Evolutionary conservation across 495 filamentous ascomycete genomes (phyloP), one percentile per base, ranked within the genome.

Genomic region (Haplographium delicatum): DNA sequence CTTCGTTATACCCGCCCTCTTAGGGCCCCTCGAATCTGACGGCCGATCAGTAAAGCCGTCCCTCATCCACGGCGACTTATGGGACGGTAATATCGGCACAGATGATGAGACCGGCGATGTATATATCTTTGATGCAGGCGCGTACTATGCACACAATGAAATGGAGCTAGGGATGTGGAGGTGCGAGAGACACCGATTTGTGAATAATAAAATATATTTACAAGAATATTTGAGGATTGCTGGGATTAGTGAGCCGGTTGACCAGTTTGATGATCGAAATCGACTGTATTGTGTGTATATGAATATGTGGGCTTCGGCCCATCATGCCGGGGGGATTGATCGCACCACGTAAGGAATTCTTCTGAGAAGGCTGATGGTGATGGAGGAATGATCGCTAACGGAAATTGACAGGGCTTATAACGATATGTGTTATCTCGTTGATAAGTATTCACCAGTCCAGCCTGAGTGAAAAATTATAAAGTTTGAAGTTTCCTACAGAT

Each of bases 121-220:
- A n/a, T 34, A 68, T 6, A 57, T 79, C 13, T 80, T 72, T 39
- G 75, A 79, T 57, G 64, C 73, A 0, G 66, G 68, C 25, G 64
- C 50, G 2, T 71, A 68, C 52, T 79, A 71, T 58, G 74, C 68
- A 0, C 76, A 79, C 43, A 70, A 75, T 27, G 76, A 78, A 52
- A 70, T 74, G 67, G 68, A 69, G 37, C 40, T 71, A 1, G 63
- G 59, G 10, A 57, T 58, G 8, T 71, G 67, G 62, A 22, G 62
- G 37, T 34, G 46, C 37, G 22, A 39, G n/a, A 42, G 41, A 8
- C n/a, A 18, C 18, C 37, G 18, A 25, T 20, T 35, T 19, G 27
- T 58, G 15, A 41, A 39, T 13, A 18, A 9, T 4, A 27, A 42
- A 15, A 16, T 30, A 25, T 62, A 56, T 41, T 18, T 47, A n/a